Base-by-base conservation (phyloP, 495 filamentous ascomycete species). In the Penicillium coprophilum region DNA sequence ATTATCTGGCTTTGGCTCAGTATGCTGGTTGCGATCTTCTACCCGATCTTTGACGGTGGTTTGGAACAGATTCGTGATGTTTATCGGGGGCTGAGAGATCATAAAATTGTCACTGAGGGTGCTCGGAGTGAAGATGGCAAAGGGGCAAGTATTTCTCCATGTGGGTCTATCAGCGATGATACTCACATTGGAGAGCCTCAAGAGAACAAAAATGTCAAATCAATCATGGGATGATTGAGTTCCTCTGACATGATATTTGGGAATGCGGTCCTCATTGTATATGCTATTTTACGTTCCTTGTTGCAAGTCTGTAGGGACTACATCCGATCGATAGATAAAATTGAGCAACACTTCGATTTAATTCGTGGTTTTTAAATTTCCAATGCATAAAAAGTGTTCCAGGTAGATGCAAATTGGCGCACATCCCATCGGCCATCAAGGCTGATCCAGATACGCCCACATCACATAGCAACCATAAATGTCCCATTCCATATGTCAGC, bases 1-100 rank as follows among this genome's bases (percentile, higher is more conserved):
- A 90, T 92, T 52, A 78, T 90, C 50, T 93, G 89, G 89, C 80
- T 92, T 50, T 91, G 70, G 69, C 49, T 62, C 1, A 73, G 64
- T 1, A 66, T 70, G 67, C 59, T 76, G 1, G 56, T 75, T 19
- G 71, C 65, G 0, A 68, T 66, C 11, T 64, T 73, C 30, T 73
- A 70, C 49, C 73, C 71, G 0, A 58, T 75, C 5, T 4, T 72
- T 1, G 73, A 76, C 50, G 72, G 71, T 17, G 70, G 72, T 0
- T 30, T 65, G 6, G 61, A 67, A 31, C 70, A 73, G 48, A 68
- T 70, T 17, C 8, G 27, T 1, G 56, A 71, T 45, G 58, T 70
- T 19, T 67, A 64, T 36, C 56, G 48, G 1, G 68, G 59, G 1
- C 31, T 66, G 15, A 58, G 31, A 17, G 47, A 45, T 3, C 38